phyloP scores from a whole-genome alignment of 148 eudicot genomes.

The Rhododendron williamsianum region DNA sequence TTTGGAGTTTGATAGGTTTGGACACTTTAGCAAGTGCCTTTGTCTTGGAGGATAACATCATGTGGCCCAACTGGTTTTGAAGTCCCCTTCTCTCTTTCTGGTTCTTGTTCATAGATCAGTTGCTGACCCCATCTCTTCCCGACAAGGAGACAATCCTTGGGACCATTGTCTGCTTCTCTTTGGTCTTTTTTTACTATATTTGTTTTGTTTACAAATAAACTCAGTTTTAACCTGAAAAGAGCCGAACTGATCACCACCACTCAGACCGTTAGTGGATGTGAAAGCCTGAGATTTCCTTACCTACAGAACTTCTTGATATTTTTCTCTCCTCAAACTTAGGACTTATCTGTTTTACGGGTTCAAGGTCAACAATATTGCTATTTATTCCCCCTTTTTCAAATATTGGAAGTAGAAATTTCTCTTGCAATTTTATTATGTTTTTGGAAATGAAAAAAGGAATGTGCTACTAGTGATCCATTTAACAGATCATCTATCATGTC shows the following conservation, averaged over 20 bases:
- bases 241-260: conserved; percentile 26
- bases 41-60: conserved; percentile 18
- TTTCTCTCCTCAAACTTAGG: not conserved
- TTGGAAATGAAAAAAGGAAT: not conserved
- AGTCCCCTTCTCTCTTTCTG: conserved; percentile 23
- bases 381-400: not conserved
- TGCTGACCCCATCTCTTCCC: conserved; percentile 20
- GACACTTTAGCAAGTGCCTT: conserved; percentile 10
- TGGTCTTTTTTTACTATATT: not conserved
- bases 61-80: conserved; percentile 31
- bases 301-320: conserved; percentile 27
- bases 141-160: conserved; percentile 14
- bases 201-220: conserved; percentile 16
- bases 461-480: not conserved
- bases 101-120: conserved; percentile 19
- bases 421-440: not conserved
- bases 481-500: not conserved
- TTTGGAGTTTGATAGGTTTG: conserved; percentile 5
- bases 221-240: not conserved
- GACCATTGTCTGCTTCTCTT: conserved; percentile 33
- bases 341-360: not conserved
- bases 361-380: conserved; percentile 5
- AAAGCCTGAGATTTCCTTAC: conserved; percentile 29
- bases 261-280: conserved; percentile 30
- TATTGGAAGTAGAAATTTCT: not conserved